Evolutionary conservation across 805 yeast genomes (phyloP).

Genomic region (Wickerhamomyces ciferrii): DNA sequence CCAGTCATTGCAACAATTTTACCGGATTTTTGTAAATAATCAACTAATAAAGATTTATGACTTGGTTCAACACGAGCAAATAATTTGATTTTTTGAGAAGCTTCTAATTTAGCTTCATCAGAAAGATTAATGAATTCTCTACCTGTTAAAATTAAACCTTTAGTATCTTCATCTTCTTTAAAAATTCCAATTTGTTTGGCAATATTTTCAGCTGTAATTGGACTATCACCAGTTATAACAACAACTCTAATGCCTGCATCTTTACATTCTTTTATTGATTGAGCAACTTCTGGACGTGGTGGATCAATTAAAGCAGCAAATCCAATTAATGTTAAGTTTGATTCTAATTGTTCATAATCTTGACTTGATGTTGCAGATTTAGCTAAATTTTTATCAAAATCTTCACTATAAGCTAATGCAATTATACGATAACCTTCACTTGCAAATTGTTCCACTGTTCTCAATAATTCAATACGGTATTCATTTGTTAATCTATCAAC

Average conservation of each 20-base stretch:
- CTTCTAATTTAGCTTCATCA: conserved; percentile 32
- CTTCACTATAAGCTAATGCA: conserved; percentile 33
- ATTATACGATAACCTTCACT: conserved; percentile 22
- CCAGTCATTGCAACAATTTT: conserved; percentile 62
- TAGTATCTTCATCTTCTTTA: conserved; percentile 19
- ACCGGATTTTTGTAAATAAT: conserved; percentile 36
- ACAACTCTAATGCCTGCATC: conserved; percentile 39
- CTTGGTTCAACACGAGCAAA: conserved; percentile 55
- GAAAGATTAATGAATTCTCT: conserved; percentile 29
- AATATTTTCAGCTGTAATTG: conserved; percentile 46
- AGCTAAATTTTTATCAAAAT: conserved; percentile 24
- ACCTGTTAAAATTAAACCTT: conserved; percentile 31
- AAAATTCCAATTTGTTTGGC: conserved; percentile 39
- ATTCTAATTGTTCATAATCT: conserved; percentile 29
- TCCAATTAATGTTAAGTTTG: conserved; percentile 30
- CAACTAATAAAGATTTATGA: conserved; percentile 48
- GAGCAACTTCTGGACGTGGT: conserved; percentile 32
- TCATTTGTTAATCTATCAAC: conserved; percentile 24
- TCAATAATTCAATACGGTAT: conserved; percentile 27
- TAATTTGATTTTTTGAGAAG: conserved; percentile 38
- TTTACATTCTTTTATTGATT: conserved; percentile 29
- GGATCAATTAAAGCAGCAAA: conserved; percentile 40
- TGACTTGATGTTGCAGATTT: conserved; percentile 23
- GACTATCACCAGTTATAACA: conserved; percentile 51
- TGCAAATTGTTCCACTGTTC: conserved; percentile 33